Base-by-base conservation (phyloP, 495 filamentous ascomycete genomes). In the Lophiostoma macrostomum region DNA sequence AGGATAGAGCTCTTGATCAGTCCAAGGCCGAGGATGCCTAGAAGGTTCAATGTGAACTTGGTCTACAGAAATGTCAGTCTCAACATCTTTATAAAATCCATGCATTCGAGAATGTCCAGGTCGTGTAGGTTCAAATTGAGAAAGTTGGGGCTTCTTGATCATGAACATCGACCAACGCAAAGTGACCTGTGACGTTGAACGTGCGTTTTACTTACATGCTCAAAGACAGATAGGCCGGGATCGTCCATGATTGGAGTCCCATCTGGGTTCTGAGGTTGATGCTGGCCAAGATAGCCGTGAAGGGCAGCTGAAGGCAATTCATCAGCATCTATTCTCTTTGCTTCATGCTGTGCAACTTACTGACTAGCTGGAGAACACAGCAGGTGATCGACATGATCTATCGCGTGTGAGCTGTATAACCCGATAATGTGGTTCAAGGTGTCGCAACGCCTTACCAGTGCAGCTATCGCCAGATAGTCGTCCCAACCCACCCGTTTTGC, bases 221-320 rank as follows among this genome's bases (percentile, higher is more conserved):
- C 44, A 14, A 48, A 48, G 31, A 36, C 35, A 24, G 37, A 35
- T 10, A 48, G 18, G 24, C 44, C 44, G 1, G 44, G 44, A 37
- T 48, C 44, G 31, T 48, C 44, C 44, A 48, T 48, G 30, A 48
- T 48, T 5, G 44, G 44, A 4, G 30, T 8, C 14, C 44, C 44
- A 14, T 48, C 30, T 1, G 30, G 19, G n/a, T 48, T 4, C 22
- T 24, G 30, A 27, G 44, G 44, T 25, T 48, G 44, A 37, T 48
- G 44, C 18, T 48, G 44, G 1, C 44, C 44, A 5, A 48, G 31
- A 37, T 48, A 32, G 18, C 44, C 44, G 24, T 48, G 44, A 24
- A 24, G 5, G 3, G 44, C 44, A 37, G 44, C 44, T 48, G n/a
- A 8, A 24, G 7, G 8, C 20, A 43, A 5, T 27, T n/a, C n/a